Conservation (phyloP, 148 eudicot species). For the Cornus controversa region DNA sequence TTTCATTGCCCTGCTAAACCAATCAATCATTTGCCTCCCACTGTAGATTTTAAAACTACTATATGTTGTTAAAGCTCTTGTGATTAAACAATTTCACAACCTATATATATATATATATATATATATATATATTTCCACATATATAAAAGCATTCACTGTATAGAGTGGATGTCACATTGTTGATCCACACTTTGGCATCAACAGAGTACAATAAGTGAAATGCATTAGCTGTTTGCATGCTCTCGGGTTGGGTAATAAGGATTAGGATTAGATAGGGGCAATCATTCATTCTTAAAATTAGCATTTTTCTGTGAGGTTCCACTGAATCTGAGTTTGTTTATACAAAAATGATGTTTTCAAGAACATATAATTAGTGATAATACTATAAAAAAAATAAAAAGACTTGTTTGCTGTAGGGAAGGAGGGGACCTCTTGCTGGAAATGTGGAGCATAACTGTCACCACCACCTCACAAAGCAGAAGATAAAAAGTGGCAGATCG, state of each 20-base stretch:
- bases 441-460: slow-evolving; percentile 16
- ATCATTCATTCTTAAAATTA: no score
- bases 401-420: neutral
- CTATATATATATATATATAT: no score
- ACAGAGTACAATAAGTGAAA: no score
- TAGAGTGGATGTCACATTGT: no score
- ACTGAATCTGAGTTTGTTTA: neutral
- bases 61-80: neutral
- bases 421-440: slow-evolving; percentile 15
- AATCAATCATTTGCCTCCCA: neutral
- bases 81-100: neutral
- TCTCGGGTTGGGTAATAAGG: no score
- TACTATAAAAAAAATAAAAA: neutral
- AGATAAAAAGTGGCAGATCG: slow-evolving; percentile 7
- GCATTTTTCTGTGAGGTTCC: no score
- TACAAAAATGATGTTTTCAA: neutral
- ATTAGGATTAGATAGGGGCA: no score
- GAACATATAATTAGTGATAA: neutral
- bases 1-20: neutral
- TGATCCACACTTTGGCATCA: no score
- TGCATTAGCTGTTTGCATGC: no score
- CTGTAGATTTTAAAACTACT: neutral
- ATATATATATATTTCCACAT: no score
- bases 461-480: slow-evolving; percentile 13
- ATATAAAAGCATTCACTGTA: no score